Evolutionary conservation across 345 rosid genomes (phyloP).

Genomic region (Ceriops tagal): DNA sequence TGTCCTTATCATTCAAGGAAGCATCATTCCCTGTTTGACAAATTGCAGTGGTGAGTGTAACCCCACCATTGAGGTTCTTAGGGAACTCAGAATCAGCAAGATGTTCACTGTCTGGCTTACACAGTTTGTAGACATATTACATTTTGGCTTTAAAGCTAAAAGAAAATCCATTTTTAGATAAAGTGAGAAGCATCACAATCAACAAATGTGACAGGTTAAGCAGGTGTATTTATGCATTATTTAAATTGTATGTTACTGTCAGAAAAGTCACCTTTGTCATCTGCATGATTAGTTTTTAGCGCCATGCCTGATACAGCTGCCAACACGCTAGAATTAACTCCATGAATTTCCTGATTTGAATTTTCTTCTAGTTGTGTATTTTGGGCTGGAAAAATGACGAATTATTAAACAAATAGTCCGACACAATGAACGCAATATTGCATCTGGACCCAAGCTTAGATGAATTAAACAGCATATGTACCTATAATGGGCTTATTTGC

Average conservation of each 20-base stretch:
- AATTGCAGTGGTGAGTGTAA: slow-evolving; percentile 12
- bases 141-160: slow-evolving; percentile 20
- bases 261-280: slow-evolving; percentile 37
- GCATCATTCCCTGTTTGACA: slow-evolving; percentile 24
- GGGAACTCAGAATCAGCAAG: slow-evolving; percentile 20
- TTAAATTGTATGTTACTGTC: not conserved
- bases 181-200: not conserved
- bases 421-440: slow-evolving; percentile 1
- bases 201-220: not conserved
- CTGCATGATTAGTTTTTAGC: slow-evolving; percentile 23
- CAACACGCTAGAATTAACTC: slow-evolving; percentile 17
- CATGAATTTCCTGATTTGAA: slow-evolving; percentile 27
- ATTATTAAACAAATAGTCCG: slow-evolving; percentile 4
- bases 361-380: slow-evolving; percentile 31
- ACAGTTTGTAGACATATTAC: slow-evolving; percentile 22
- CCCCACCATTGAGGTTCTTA: slow-evolving; percentile 9
- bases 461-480: slow-evolving; percentile 18
- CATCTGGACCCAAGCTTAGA: slow-evolving; percentile 5
- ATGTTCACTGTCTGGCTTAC: slow-evolving; percentile 20
- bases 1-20: slow-evolving; percentile 20
- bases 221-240: not conserved
- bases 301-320: slow-evolving; percentile 27
- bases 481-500: slow-evolving; percentile 22
- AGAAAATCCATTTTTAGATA: slow-evolving; percentile 20
- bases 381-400: slow-evolving; percentile 29